Percentiles rank a stretch among this genome's conserved stretches.
These are phyloP conservation scores for Pelargonium myrrhifolium DNA, from an alignment of 441 rosid species.

Conservation along the genomic window DNA sequence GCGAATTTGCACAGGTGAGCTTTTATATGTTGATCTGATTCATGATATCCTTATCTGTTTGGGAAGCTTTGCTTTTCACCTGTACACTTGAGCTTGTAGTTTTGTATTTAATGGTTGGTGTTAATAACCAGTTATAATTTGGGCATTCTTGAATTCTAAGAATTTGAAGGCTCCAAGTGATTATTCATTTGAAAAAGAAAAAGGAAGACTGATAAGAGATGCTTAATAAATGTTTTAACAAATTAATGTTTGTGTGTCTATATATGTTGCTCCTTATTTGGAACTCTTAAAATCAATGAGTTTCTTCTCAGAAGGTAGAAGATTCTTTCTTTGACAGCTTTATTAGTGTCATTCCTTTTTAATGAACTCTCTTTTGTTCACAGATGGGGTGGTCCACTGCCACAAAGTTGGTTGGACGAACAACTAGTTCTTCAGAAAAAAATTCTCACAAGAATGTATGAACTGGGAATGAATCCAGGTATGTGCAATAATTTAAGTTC, in stretches of 20 bases:
- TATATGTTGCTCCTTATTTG: neutral
- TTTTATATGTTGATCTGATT: constrained; percentile 8
- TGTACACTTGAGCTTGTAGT: neutral
- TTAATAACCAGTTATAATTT: neutral
- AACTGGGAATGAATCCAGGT: constrained; percentile 81
- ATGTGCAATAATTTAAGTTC: constrained; percentile 6
- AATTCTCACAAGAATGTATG: constrained; percentile 56
- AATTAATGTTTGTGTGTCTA: neutral
- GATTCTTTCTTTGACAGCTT: neutral
- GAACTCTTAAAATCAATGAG: neutral
- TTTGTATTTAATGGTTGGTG: neutral
- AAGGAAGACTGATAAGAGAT: neutral
- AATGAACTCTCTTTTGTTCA: constrained; percentile 6
- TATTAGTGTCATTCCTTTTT: constrained; percentile 5
- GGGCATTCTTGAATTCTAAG: neutral
- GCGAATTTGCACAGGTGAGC: constrained; percentile 63
- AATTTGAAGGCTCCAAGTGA: neutral
- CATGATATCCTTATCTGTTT: neutral
- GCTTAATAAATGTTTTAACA: neutral
- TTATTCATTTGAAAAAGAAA: neutral
- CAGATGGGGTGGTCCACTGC: constrained; percentile 78
- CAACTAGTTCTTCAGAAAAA: constrained; percentile 55
- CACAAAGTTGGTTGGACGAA: constrained; percentile 60
- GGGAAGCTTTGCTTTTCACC: neutral
- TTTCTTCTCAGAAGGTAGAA: constrained; percentile 9